Conservation (phyloP, 305 asterid species). For the Nicotiana rustica region DNA sequence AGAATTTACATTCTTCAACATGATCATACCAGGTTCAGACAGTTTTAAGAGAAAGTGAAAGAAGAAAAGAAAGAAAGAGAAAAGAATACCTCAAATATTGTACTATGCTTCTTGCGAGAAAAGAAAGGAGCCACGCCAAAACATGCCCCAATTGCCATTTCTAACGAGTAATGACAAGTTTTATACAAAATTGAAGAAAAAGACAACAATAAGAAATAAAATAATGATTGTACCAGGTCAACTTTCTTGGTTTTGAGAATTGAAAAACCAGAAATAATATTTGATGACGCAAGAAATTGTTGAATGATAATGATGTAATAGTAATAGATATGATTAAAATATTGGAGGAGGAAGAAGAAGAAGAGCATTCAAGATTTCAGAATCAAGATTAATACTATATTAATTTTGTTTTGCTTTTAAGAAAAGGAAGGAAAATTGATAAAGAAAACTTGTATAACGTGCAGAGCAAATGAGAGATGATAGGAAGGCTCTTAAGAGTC, state of each 20-base stretch:
- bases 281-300: conserved; percentile 24
- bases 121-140: conserved; percentile 66
- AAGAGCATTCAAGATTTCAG: conserved; percentile 25
- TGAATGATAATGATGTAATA: conserved; percentile 33
- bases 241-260: conserved; percentile 37
- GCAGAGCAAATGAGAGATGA: conserved; percentile 42
- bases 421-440: conserved; percentile 19
- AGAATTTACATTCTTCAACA: neutral
- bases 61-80: neutral
- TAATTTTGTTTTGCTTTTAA: neutral
- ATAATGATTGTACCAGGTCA: conserved; percentile 35
- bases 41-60: neutral
- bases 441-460: conserved; percentile 38
- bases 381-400: neutral
- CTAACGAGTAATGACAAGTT: conserved; percentile 34
- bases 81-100: conserved; percentile 53
- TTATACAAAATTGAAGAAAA: conserved; percentile 42
- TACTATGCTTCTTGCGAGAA: conserved; percentile 55
- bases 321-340: neutral
- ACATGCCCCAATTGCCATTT: conserved; percentile 60
- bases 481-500: conserved; percentile 26
- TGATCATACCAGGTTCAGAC: neutral
- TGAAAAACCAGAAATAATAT: conserved; percentile 26
- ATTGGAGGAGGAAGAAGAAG: conserved; percentile 29
- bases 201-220: neutral